A percentile compares a stretch with the other conserved stretches of the same genome.
Evolutionary conservation across 495 filamentous ascomycete genomes (phyloP).

Genomic region (Astrothelium subdiscretum): DNA sequence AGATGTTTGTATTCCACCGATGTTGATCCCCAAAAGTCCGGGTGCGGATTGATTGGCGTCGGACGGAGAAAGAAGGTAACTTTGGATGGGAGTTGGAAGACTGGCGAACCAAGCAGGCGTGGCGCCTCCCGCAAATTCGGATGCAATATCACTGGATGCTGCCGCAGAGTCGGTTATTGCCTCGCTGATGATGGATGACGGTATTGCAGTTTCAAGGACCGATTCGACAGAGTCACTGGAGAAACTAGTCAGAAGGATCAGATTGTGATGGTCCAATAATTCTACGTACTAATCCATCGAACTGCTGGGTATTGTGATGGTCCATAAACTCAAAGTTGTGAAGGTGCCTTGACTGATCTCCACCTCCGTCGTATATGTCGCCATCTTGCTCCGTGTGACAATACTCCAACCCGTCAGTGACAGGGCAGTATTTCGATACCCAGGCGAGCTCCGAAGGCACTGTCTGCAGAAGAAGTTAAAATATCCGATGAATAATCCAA

Average conservation of each 20-base stretch:
- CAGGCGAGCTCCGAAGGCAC: too few species aligned
- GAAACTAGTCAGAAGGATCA: not conserved
- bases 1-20: not conserved
- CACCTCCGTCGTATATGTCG: too few species aligned
- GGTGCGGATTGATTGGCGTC: slow-evolving; percentile 3
- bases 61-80: slow-evolving; percentile 8
- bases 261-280: not conserved
- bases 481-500: too few species aligned
- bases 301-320: too few species aligned
- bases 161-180: slow-evolving; percentile 11
- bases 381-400: too few species aligned
- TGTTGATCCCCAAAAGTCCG: not conserved
- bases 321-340: too few species aligned
- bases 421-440: too few species aligned
- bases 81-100: slow-evolving; percentile 15
- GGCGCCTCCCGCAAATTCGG: slow-evolving; percentile 11
- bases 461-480: too few species aligned
- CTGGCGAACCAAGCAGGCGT: slow-evolving; percentile 19
- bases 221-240: not conserved
- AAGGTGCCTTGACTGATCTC: too few species aligned
- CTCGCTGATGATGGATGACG: slow-evolving; percentile 6
- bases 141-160: slow-evolving; percentile 7
- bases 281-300: not conserved
- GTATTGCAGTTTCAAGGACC: slow-evolving; percentile 12
- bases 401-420: too few species aligned